A percentile compares a stretch with the other conserved stretches of the same genome.
These are phyloP conservation scores for Diaporthe citrichinensis DNA, from an alignment of 2,329 filamentous ascomycete species.

Conservation along the genomic window DNA sequence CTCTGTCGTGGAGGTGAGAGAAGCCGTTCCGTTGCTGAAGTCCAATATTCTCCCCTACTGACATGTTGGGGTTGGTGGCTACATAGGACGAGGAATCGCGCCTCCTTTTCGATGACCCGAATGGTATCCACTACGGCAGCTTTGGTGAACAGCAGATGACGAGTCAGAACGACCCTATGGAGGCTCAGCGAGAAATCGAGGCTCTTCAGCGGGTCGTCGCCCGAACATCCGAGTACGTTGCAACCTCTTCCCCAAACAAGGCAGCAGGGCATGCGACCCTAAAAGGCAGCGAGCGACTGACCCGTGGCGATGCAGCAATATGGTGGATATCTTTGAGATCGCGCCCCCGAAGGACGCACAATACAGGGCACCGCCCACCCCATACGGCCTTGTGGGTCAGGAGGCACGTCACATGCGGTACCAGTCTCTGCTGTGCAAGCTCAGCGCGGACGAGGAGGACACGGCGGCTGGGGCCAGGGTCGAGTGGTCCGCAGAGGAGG, in stretches of 20 bases:
- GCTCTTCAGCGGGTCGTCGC: conserved; percentile 75
- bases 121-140: conserved; percentile 72
- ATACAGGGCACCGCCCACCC: conserved; percentile 52
- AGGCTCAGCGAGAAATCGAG: conserved; percentile 75
- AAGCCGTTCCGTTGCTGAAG: no score
- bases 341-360: conserved; percentile 63
- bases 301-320: conserved; percentile 62
- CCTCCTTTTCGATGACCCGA: conserved; percentile 73
- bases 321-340: conserved; percentile 78
- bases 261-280: not conserved
- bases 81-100: conserved; percentile 71
- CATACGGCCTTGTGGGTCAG: conserved; percentile 67
- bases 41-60: conserved; percentile 13
- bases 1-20: conserved; percentile 38
- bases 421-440: conserved; percentile 72
- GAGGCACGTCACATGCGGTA: conserved; percentile 71
- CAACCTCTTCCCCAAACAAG: conserved; percentile 31
- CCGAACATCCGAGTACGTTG: conserved; percentile 72
- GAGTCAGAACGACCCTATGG: conserved; percentile 71
- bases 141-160: conserved; percentile 70
- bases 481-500: conserved; percentile 68
- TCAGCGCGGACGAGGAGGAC: conserved; percentile 61
- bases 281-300: conserved; percentile 32
- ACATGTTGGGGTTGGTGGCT: not conserved
- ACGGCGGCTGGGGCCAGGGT: conserved; percentile 60